Evolutionary conservation across 129 eudicot species (phyloP), one percentile per base, ranked within the genome.

Genomic region (Lactuca saligna): DNA sequence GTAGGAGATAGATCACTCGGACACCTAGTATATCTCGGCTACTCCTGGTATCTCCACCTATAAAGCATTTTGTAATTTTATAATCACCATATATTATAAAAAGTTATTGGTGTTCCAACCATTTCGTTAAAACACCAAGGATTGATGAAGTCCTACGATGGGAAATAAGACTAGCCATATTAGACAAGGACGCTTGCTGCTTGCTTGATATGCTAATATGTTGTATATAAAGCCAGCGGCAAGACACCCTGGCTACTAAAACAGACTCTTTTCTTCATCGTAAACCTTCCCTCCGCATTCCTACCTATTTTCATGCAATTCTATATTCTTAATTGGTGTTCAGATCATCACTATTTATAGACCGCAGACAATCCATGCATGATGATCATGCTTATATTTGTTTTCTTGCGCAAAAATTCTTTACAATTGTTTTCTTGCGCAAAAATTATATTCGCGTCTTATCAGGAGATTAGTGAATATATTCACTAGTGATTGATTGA

Each of bases 201-300:
- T 68, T 55, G 8, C 8, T 14, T 7, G 38, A 38, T 3, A 6
- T 37, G 62, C 51, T 17, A 68, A 17, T 9, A 20, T 12, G 14
- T 12, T 67, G 15, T 33, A 66, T 25, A 25, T 25, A 51, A 33
- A 35, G 62, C 60, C 12, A 68, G 17, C 4, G 29, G 41, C 63
- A 68, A 68, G 54, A 55, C 73, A 68, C 55, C 73, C 73, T 68
- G 63, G 63, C 73, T 68, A 39, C 63, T 15, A 20, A 68, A 54
- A 68, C 37, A 54, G 16, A 20, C 63, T 38, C 33, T 4, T 38
- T 12, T 68, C 13, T 37, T 54, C 63, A 56, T 56, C 55, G 29
- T 69, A 37, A 35, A 54, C 63, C 15, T 68, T 54, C 73, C 48
- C 14, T 34, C n/a, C 53, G 17, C 39, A 25, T 53, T 10, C 32